Evolutionary conservation across 768 basidiomycete genomes (phyloP).

Genomic region (Leccinum arenicola): DNA sequence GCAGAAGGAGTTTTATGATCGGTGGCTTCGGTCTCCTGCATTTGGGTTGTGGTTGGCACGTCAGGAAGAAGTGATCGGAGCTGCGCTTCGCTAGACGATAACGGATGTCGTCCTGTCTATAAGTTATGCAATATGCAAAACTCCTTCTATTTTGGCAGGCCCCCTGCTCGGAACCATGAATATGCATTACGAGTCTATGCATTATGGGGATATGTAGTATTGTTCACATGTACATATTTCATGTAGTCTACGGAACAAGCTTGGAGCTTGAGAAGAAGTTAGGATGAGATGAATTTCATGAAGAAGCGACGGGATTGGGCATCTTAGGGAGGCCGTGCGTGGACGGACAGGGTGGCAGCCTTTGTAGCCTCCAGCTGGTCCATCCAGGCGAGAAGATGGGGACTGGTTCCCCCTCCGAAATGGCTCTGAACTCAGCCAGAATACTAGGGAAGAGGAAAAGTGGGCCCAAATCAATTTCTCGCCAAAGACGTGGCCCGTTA

Average conservation of each 20-base stretch:
- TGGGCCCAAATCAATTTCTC: constrained; percentile 28
- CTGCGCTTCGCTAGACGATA: neutral
- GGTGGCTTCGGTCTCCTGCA: constrained; percentile 70
- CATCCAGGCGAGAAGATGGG: constrained; percentile 24
- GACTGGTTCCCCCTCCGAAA: constrained; percentile 22
- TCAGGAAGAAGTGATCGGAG: constrained; percentile 70
- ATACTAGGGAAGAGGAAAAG: constrained; percentile 30
- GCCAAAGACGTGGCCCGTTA: constrained; percentile 28
- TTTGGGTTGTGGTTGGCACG: constrained; percentile 79
- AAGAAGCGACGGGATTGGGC: neutral
- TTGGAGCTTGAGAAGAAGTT: neutral
- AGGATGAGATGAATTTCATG: neutral
- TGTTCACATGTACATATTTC: neutral
- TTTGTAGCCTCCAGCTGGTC: constrained; percentile 20
- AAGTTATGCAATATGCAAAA: neutral
- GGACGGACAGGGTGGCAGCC: constrained; percentile 22
- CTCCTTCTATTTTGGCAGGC: neutral
- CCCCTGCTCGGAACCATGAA: neutral
- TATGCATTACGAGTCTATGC: neutral
- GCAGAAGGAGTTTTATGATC: constrained; percentile 72
- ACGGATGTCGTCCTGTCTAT: neutral
- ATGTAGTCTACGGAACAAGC: neutral
- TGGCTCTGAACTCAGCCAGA: constrained; percentile 27
- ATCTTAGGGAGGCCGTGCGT: constrained; percentile 21
- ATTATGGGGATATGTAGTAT: neutral